Conservation (phyloP, 1,284 basidiomycete species). For the Irpex lacteus region DNA sequence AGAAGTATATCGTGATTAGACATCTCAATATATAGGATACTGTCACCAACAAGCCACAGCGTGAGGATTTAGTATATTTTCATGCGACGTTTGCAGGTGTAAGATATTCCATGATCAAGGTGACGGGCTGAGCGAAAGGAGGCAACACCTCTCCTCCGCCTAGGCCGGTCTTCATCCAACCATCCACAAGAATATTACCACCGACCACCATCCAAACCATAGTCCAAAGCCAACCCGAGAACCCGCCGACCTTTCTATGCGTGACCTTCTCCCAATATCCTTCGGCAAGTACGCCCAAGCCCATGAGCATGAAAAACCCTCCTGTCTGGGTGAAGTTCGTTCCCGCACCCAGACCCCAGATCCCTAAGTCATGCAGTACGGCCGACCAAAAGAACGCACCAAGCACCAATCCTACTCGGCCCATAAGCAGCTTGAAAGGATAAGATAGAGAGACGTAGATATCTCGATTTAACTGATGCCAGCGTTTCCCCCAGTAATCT, state of each 20-base stretch:
- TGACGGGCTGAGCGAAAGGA: background rate
- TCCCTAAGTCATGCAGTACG: conserved; percentile 50
- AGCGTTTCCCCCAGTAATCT: conserved; percentile 43
- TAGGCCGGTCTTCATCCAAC: conserved; percentile 32
- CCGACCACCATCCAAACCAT: conserved; percentile 41
- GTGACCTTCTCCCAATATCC: conserved; percentile 38
- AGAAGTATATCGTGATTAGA: background rate
- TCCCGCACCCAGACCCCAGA: conserved; percentile 58
- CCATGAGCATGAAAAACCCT: conserved; percentile 58
- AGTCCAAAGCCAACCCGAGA: conserved; percentile 48
- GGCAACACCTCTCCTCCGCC: conserved; percentile 6
- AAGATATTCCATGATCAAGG: background rate
- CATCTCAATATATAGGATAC: too few relatives aligned
- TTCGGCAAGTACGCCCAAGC: conserved; percentile 50
- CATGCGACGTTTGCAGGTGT: background rate
- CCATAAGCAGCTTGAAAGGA: conserved; percentile 15
- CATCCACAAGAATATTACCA: conserved; percentile 47
- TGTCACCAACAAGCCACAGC: too few relatives aligned
- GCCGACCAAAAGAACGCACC: conserved; percentile 59
- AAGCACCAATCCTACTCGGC: conserved; percentile 22
- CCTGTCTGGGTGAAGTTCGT: conserved; percentile 40
- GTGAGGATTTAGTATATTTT: too few relatives aligned
- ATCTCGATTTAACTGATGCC: conserved; percentile 43
- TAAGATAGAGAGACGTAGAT: conserved; percentile 34
- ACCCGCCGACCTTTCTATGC: conserved; percentile 35